Evolutionary conservation across 352 stramenopile species (phyloP), one percentile per base, ranked within the genome.

Genomic region (Elongisporangium undulatum): DNA sequence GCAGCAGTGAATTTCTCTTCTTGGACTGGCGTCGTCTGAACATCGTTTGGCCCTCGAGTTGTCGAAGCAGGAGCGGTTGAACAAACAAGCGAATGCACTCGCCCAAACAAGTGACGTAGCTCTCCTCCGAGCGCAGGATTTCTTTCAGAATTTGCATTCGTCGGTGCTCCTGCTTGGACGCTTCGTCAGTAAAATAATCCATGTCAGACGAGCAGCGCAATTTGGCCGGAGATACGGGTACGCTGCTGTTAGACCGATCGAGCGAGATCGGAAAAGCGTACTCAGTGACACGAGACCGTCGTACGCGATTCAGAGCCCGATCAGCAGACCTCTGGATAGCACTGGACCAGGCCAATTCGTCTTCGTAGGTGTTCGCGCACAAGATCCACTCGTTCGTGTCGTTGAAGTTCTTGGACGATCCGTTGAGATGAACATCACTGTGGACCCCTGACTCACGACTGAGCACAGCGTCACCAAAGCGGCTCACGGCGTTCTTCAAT

Each of bases 11-110:
- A 53, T 80, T 74, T 63, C 78, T 87, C 51, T 74, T 72, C 61
- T 89, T 87, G 64, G 65, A 85, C 64, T 95, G 79, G 19, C 72
- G 74, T 9, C 78, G 71, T 15, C 83, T 71, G 19, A 71, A 73
- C 50, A 91, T 66, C 45, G 92, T 89, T 22, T 88, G 82, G 3
- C 78, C 85, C 67, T 95, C 86, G 13, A 95, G 69, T 56, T 95
- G 84, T 0, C 86, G 72, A 8, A 95, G 67, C 20, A 95, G 52
- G 50, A 95, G 62, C 22, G 86, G 86, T 53, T 94, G 84, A 19
- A 95, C 85, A 56, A 90, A 95, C 8, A 92, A 60, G 5, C 78
- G 85, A 53, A 93, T 93, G 63, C 86, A 95, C 39, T 94, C 81
- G n/a, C 82, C 78, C 13, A 95, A 58, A 29, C 83, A 91, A 49